These are phyloP conservation scores for Russula lepida DNA, from an alignment of 768 basidiomycete genomes.

Conservation along the genomic window DNA sequence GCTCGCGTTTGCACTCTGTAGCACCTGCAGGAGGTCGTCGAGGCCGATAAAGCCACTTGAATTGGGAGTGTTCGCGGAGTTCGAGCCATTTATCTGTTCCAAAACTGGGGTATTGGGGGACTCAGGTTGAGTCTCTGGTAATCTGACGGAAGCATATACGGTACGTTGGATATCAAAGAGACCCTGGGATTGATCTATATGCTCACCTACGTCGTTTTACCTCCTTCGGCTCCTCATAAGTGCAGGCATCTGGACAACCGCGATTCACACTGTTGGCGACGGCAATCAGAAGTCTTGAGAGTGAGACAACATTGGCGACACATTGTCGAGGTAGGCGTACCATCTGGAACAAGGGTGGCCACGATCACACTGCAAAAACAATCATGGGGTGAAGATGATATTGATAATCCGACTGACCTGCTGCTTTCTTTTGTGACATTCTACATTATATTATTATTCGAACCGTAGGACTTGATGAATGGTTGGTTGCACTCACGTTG, in stretches of 20 bases:
- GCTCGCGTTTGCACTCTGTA: conserved; percentile 11
- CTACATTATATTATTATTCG: not conserved
- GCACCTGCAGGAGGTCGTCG: conserved; percentile 21
- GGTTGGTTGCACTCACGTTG: conserved; percentile 13
- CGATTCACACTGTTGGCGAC: conserved; percentile 15
- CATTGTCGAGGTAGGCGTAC: conserved; percentile 4
- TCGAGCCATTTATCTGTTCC: conserved; percentile 1
- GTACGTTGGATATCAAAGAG: not conserved
- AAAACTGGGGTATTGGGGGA: not conserved
- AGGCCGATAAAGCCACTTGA: conserved; percentile 15
- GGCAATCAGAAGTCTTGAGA: not conserved
- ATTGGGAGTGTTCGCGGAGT: conserved; percentile 8
- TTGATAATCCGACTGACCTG: conserved; percentile 13
- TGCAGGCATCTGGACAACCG: conserved; percentile 18
- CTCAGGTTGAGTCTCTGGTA: not conserved
- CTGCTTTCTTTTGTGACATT: conserved; percentile 24
- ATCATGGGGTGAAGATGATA: not conserved
- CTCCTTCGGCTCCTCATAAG: conserved; percentile 20
- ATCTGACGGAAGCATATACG: not conserved
- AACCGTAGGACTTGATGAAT: not conserved
- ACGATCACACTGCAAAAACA: conserved; percentile 21
- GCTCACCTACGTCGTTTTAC: conserved; percentile 15
- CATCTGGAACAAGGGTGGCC: conserved; percentile 24
- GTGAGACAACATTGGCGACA: not conserved
- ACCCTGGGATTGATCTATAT: not conserved